Evolutionary conservation across 306 rosid genomes (phyloP).

Genomic region (Morella rubra): DNA sequence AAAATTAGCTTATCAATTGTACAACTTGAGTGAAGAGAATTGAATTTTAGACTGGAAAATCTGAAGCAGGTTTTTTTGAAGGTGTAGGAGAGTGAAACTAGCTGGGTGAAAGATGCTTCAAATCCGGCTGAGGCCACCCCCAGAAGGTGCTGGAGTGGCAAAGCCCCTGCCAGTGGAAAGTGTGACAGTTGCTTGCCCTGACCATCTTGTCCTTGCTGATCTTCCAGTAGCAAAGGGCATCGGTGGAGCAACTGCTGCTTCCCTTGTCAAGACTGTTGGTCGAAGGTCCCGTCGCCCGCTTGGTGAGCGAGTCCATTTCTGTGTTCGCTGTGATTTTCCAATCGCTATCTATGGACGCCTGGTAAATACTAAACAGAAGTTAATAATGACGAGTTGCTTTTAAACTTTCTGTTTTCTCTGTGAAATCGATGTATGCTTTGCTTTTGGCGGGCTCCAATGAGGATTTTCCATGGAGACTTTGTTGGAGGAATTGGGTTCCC

Average conservation of each 20-base stretch:
- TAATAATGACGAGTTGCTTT: slow-evolving; percentile 3
- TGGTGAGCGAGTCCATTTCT: slow-evolving; percentile 93
- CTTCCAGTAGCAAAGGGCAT: slow-evolving; percentile 98
- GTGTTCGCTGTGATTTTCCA: slow-evolving; percentile 94
- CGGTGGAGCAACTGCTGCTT: slow-evolving; percentile 71
- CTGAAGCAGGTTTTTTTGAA: slow-evolving; percentile 6
- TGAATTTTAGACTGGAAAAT: slow-evolving; percentile 5
- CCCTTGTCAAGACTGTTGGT: slow-evolving; percentile 72
- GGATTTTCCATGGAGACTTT: too few relatives aligned
- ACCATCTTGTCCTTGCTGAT: slow-evolving; percentile 93
- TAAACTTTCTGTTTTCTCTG: not conserved
- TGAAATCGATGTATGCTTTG: too few relatives aligned
- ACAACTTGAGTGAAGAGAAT: not conserved
- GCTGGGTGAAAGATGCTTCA: slow-evolving; percentile 68
- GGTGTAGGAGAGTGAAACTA: slow-evolving; percentile 18
- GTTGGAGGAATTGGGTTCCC: too few relatives aligned
- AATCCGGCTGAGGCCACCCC: slow-evolving; percentile 81
- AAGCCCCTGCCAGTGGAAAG: slow-evolving; percentile 66
- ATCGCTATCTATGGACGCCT: slow-evolving; percentile 86
- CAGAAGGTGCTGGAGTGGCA: slow-evolving; percentile 59
- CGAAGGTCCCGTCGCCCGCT: slow-evolving; percentile 97
- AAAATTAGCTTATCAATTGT: not conserved
- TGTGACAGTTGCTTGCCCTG: slow-evolving; percentile 96
- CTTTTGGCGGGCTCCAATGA: too few relatives aligned
- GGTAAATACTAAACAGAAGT: slow-evolving; percentile 40